Evolutionary conservation across 495 filamentous ascomycete species (phyloP).

Genomic region (Penicillium goetzii): DNA sequence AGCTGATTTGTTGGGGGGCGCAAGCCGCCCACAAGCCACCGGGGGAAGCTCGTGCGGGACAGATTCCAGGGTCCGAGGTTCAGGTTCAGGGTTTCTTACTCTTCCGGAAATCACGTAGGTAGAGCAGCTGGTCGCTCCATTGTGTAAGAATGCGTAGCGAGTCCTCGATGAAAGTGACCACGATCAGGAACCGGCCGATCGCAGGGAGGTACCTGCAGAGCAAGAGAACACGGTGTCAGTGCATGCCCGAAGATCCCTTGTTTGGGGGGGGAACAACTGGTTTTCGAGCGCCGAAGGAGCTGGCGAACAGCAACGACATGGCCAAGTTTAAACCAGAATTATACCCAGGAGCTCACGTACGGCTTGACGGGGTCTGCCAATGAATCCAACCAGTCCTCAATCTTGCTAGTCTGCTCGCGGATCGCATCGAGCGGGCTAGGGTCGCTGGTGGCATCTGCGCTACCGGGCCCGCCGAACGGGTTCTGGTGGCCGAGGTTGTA

Average conservation of each 20-base stretch:
- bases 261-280: constrained; percentile 18
- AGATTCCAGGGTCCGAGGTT: constrained; percentile 13
- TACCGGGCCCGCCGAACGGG: constrained; percentile 68
- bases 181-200: constrained; percentile 95
- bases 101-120: constrained; percentile 88
- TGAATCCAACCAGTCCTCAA: constrained; percentile 92
- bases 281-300: not conserved
- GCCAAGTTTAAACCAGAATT: not conserved
- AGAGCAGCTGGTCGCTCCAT: constrained; percentile 94
- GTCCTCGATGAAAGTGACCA: constrained; percentile 98
- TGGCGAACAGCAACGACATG: constrained; percentile 4
- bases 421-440: constrained; percentile 90
- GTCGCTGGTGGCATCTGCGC: constrained; percentile 66
- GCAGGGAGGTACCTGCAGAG: constrained; percentile 80
- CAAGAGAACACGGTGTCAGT: constrained; percentile 43
- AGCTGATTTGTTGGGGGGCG: not conserved
- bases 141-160: constrained; percentile 94
- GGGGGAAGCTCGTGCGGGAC: constrained; percentile 13
- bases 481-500: constrained; percentile 87
- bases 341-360: constrained; percentile 60
- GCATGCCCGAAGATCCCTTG: constrained; percentile 28
- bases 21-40: constrained; percentile 2
- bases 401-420: constrained; percentile 93
- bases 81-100: constrained; percentile 61
- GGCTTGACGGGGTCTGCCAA: constrained; percentile 91